These are phyloP conservation scores for Rosa lucieae DNA, from an alignment of 306 rosid species.

Conservation along the genomic window DNA sequence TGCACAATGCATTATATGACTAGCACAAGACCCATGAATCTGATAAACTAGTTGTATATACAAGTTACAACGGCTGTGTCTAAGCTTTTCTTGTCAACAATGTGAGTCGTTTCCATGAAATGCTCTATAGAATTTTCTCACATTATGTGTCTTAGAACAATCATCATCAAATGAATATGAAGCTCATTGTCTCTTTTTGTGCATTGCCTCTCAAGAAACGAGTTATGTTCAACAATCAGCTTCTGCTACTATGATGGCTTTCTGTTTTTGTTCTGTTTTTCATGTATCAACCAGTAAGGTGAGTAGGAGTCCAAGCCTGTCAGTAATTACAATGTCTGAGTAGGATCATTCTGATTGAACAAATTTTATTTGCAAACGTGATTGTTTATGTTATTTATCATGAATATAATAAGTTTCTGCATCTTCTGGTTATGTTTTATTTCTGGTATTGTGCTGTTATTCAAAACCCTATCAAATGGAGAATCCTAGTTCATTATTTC, in stretches of 20 bases:
- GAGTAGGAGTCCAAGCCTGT: not conserved
- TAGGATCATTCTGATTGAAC: not conserved
- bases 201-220: not conserved
- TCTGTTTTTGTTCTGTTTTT: not conserved
- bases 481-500: not conserved
- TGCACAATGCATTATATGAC: not conserved
- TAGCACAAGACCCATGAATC: not conserved
- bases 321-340: not conserved
- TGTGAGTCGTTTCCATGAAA: not conserved
- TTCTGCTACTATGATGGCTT: not conserved
- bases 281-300: not conserved
- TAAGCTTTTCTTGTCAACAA: not conserved
- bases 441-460: not conserved
- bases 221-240: not conserved
- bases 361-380: not conserved
- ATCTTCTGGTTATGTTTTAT: not conserved
- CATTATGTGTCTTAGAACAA: not conserved
- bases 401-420: not conserved
- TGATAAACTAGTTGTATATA: not conserved
- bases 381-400: not conserved
- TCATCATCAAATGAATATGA: not conserved
- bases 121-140: not conserved
- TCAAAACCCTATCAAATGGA: not conserved
- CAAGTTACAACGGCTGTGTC: not conserved
- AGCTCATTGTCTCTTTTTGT: not conserved